Evolutionary conservation across 2,329 filamentous ascomycete species (phyloP).

Genomic region (Hirsutella minnesotensis): DNA sequence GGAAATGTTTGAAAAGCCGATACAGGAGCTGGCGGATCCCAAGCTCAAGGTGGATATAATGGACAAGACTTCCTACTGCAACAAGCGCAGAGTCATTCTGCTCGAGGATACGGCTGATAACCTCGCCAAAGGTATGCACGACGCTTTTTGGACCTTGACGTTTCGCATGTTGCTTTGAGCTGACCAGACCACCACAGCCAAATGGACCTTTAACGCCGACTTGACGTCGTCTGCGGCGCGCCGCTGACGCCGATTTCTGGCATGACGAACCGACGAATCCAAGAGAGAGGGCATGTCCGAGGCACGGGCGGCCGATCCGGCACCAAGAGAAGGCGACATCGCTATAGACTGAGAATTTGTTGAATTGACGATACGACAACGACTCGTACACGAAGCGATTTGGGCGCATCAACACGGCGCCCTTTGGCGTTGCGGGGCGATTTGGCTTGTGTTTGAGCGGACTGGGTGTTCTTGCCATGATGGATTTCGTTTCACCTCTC

Average conservation of each 20-base stretch:
- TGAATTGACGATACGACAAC: constrained; percentile 1
- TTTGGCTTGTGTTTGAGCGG: not conserved
- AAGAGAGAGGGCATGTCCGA: too few relatives aligned
- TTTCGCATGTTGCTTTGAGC: not conserved
- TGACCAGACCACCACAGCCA: constrained; percentile 17
- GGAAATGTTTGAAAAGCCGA: constrained; percentile 99
- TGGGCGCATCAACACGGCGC: not conserved
- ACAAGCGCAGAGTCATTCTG: constrained; percentile 78
- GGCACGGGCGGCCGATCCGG: too few relatives aligned
- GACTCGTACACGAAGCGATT: constrained; percentile 3
- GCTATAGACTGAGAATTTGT: not conserved
- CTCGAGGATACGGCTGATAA: constrained; percentile 90
- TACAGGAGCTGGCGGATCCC: constrained; percentile 69
- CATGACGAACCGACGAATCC: too few relatives aligned
- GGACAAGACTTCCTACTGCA: constrained; percentile 97
- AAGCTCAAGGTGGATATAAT: constrained; percentile 97
- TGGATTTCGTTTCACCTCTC: not conserved
- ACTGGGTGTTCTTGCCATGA: not conserved
- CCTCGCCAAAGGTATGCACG: constrained; percentile 61
- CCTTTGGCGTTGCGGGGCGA: constrained; percentile 1
- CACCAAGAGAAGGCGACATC: not conserved
- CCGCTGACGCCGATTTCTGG: constrained; percentile 2
- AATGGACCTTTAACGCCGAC: constrained; percentile 28
- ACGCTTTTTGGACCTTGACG: not conserved
- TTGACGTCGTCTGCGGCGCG: constrained; percentile 2